Evolutionary conservation across 192 early-diverging fungal species (phyloP).

Genomic region (Coemansia sp.): DNA sequence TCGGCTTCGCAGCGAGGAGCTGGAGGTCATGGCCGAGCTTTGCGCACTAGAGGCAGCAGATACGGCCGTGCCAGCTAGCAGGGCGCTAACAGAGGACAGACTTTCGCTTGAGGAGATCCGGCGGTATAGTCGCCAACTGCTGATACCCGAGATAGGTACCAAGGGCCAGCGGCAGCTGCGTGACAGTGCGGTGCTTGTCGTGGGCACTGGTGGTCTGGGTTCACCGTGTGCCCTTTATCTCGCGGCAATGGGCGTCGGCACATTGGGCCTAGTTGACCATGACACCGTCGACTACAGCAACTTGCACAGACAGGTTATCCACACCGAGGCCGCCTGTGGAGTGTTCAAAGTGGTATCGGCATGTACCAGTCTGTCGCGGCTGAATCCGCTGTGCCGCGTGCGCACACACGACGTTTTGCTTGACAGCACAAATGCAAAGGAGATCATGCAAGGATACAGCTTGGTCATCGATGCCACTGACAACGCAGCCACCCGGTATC

Average conservation of each 20-base stretch:
- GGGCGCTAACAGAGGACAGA: neutral
- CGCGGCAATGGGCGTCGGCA: slow-evolving; percentile 82
- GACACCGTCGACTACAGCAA: slow-evolving; percentile 89
- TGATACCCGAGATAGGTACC: slow-evolving; percentile 69
- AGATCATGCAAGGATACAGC: slow-evolving; percentile 72
- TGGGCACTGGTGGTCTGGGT: slow-evolving; percentile 94
- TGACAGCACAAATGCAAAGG: slow-evolving; percentile 77
- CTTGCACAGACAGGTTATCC: slow-evolving; percentile 92
- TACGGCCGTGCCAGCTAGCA: neutral
- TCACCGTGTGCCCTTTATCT: slow-evolving; percentile 85
- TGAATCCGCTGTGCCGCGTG: slow-evolving; percentile 67
- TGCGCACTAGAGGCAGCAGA: slow-evolving; percentile 22
- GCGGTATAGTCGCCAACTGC: slow-evolving; percentile 82
- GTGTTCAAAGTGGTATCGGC: slow-evolving; percentile 80
- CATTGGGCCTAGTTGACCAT: slow-evolving; percentile 88
- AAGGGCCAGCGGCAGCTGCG: slow-evolving; percentile 74
- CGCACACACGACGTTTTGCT: slow-evolving; percentile 67
- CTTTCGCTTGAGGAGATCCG: slow-evolving; percentile 71
- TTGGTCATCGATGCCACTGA: slow-evolving; percentile 89
- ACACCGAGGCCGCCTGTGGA: slow-evolving; percentile 64
- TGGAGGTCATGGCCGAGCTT: slow-evolving; percentile 35
- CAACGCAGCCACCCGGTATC: slow-evolving; percentile 93
- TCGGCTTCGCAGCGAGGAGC: slow-evolving; percentile 34
- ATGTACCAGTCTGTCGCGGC: slow-evolving; percentile 48
- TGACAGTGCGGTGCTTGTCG: slow-evolving; percentile 74